Conservation (phyloP, 2,329 filamentous ascomycete species). For the Bipolaris zeicola region DNA sequence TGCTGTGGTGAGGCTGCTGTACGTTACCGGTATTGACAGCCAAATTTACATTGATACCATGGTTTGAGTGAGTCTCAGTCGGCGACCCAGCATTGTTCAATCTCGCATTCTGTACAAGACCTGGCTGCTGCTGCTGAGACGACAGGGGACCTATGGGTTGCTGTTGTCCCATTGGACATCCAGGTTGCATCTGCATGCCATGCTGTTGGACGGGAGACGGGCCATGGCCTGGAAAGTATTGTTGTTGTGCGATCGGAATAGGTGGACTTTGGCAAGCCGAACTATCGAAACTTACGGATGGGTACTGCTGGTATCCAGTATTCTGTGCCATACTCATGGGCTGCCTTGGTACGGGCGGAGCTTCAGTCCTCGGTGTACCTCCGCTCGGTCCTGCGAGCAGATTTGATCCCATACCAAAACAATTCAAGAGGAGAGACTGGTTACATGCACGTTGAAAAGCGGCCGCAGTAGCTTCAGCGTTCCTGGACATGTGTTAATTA, state of each 20-base stretch:
- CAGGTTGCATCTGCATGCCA: neutral
- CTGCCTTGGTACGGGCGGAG: neutral
- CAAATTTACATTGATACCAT: neutral
- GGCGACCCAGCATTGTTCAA: neutral
- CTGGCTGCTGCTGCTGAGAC: neutral
- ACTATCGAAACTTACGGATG: neutral
- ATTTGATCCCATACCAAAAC: neutral
- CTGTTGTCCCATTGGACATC: neutral
- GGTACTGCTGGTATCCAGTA: neutral
- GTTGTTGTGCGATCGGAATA: neutral
- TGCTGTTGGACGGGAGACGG: neutral
- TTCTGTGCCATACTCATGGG: neutral
- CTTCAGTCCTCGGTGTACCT: neutral
- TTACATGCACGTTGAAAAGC: neutral
- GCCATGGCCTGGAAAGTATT: neutral
- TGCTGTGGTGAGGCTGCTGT: neutral
- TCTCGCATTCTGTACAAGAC: neutral
- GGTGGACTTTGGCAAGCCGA: neutral
- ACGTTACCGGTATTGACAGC: neutral
- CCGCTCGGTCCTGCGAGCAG: neutral
- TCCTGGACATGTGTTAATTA: neutral
- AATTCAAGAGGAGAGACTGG: neutral
- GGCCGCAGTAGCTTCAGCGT: neutral
- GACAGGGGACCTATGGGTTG: neutral
- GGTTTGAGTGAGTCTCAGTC: neutral